These are phyloP conservation scores for Apiospora saccharicola DNA, from an alignment of 2,329 filamentous ascomycete genomes.

Conservation along the genomic window DNA sequence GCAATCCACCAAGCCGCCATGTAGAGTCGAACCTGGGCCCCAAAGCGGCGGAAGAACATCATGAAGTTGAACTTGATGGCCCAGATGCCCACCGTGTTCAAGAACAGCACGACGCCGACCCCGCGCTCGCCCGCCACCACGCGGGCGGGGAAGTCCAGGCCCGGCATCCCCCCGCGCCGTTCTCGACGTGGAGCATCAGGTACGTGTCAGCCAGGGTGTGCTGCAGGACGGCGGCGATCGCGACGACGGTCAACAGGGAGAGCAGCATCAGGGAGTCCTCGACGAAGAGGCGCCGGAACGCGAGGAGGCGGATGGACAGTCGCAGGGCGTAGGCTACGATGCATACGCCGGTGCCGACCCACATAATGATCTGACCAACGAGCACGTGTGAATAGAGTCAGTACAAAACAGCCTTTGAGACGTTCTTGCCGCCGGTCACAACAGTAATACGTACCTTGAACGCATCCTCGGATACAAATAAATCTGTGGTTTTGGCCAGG, in stretches of 20 bases:
- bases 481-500: too few relatives aligned
- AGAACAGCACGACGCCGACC: neutral
- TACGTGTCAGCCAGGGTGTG: neutral
- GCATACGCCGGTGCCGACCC: neutral
- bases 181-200: neutral
- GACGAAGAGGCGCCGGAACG: constrained; percentile 16
- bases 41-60: constrained; percentile 30
- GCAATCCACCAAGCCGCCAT: constrained; percentile 31
- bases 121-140: neutral
- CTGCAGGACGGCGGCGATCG: neutral
- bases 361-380: neutral
- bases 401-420: too few relatives aligned
- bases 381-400: neutral
- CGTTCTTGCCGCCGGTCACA: neutral
- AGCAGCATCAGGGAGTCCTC: constrained; percentile 24
- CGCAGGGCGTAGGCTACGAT: constrained; percentile 6
- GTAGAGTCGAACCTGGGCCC: constrained; percentile 23
- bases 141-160: constrained; percentile 12
- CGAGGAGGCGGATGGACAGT: neutral
- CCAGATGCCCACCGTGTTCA: constrained; percentile 27
- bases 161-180: neutral
- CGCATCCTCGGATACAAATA: neutral
- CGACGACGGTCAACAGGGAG: neutral
- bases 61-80: constrained; percentile 32
- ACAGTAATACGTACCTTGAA: neutral